A percentile compares a stretch with the other conserved stretches of the same genome.
Conservation (phyloP, 768 basidiomycete species). For the Kwoniella heveanensis region DNA sequence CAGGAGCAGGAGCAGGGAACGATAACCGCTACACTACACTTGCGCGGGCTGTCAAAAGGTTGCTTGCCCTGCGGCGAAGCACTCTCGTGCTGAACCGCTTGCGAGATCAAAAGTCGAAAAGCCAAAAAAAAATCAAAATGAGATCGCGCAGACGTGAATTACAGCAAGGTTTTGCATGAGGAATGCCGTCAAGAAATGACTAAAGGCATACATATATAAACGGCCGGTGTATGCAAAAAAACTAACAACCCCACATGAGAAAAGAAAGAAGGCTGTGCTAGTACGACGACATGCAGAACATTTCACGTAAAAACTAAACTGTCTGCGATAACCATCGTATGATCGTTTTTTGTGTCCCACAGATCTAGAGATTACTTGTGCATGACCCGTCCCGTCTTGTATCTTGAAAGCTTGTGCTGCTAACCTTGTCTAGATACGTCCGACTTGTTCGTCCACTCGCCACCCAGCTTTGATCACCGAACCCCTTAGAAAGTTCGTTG, state of each 20-base stretch:
- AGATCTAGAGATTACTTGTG: background rate
- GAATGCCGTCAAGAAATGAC: slow-evolving; percentile 1
- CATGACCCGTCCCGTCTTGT: too few species aligned
- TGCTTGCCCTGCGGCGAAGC: background rate
- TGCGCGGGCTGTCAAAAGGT: too few species aligned
- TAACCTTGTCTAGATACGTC: too few species aligned
- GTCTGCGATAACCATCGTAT: background rate
- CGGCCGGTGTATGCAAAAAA: background rate
- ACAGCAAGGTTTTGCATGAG: background rate
- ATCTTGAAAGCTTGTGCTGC: background rate
- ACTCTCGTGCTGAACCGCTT: background rate
- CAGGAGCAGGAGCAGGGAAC: too few species aligned
- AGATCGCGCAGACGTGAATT: too few species aligned
- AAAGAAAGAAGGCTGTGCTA: background rate
- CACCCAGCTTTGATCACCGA: too few species aligned
- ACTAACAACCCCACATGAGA: background rate
- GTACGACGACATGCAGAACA: background rate
- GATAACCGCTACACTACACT: too few species aligned
- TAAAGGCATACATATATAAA: background rate
- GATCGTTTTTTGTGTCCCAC: background rate
- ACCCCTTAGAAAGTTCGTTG: too few species aligned
- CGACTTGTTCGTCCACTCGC: too few species aligned
- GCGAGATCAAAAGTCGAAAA: too few species aligned
- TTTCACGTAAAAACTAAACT: background rate
- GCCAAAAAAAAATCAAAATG: too few species aligned